Percentiles rank a stretch among this genome's conserved stretches.
These are phyloP conservation scores for Pseudogymnoascus sp. DNA, from an alignment of 2,329 filamentous ascomycete species.

Conservation along the genomic window DNA sequence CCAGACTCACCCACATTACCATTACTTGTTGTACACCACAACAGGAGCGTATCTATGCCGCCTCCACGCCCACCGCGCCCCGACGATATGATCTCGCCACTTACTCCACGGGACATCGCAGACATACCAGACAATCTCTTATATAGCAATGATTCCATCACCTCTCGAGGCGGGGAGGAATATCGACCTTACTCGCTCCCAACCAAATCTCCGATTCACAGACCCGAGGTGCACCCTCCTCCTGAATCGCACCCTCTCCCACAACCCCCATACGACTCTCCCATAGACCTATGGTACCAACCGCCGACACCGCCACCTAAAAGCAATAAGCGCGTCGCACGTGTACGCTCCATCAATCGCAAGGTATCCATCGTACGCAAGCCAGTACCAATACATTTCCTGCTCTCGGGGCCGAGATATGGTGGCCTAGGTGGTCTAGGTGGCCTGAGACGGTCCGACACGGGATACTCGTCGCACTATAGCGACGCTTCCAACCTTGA, in stretches of 20 bases:
- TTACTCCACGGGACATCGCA: background rate
- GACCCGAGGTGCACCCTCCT: background rate
- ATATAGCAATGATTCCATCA: background rate
- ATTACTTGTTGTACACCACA: background rate
- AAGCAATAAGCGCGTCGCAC: background rate
- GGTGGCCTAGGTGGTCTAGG: background rate
- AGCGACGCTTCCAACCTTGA: background rate
- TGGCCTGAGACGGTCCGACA: background rate
- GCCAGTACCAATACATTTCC: background rate
- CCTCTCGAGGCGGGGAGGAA: background rate
- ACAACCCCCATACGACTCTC: background rate
- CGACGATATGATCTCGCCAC: background rate
- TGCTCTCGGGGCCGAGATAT: background rate
- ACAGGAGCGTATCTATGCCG: slow-evolving; percentile 1
- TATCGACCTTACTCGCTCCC: background rate
- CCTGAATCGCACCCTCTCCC: background rate
- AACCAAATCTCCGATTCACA: background rate
- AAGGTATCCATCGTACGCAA: background rate
- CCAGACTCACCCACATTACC: background rate
- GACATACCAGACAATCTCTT: background rate
- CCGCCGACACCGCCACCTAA: background rate
- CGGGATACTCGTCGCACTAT: background rate
- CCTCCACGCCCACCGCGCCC: background rate
- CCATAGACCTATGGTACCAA: background rate
- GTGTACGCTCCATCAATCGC: background rate